Percentiles rank a stretch among this genome's conserved stretches.
Conservation (phyloP, 441 rosid genomes). For the Eugenia klotzschiana region DNA sequence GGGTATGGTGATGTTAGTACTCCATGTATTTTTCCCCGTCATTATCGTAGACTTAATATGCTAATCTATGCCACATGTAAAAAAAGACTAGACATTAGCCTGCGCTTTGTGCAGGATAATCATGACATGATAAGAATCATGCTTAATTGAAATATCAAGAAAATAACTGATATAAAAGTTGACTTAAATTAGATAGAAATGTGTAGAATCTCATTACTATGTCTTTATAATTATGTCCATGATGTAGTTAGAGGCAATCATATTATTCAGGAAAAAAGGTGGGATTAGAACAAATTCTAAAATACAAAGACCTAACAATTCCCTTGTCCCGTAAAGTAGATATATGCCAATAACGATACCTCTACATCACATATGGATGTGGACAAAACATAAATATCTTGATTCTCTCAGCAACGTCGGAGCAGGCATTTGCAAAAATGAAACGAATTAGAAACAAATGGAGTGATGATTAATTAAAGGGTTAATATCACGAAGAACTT, state of each 20-base stretch:
- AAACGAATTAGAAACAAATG: not conserved
- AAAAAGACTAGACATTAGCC: not conserved
- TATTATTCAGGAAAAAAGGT: not conserved
- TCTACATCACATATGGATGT: not conserved
- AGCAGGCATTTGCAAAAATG: not conserved
- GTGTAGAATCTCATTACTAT: not conserved
- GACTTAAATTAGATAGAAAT: not conserved
- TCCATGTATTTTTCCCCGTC: not conserved
- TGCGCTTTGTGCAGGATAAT: not conserved
- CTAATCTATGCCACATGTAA: not conserved
- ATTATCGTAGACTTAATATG: not conserved
- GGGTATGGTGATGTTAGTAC: slow-evolving; percentile 31
- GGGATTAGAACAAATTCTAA: not conserved
- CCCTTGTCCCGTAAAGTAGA: not conserved
- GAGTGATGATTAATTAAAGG: not conserved
- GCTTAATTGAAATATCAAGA: not conserved
- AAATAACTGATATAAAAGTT: not conserved
- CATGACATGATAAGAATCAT: not conserved
- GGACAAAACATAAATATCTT: not conserved
- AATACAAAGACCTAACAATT: not conserved
- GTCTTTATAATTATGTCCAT: not conserved
- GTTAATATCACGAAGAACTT: not conserved
- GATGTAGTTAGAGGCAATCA: not conserved
- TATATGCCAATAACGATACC: not conserved
- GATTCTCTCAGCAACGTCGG: not conserved